Evolutionary conservation across 225 moss, liverwort and hornwort species (phyloP).

Genomic region (Pleurozium schreberi): DNA sequence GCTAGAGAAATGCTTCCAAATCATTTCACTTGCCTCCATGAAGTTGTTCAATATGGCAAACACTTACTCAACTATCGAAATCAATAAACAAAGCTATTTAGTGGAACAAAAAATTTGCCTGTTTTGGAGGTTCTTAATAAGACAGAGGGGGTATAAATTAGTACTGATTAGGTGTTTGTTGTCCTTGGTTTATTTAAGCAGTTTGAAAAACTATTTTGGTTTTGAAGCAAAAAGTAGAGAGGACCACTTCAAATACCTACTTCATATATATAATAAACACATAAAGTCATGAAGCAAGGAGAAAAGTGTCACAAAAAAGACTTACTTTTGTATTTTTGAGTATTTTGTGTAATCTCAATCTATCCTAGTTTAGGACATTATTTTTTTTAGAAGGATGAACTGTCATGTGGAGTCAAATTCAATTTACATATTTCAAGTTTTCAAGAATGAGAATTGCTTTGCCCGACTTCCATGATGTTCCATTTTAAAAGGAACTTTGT

Average conservation of each 20-base stretch:
- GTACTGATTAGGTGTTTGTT: not conserved
- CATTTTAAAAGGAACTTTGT: not conserved
- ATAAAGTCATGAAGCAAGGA: not conserved
- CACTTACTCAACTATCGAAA: too few relatives aligned
- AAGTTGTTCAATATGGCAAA: too few relatives aligned
- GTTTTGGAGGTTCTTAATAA: too few relatives aligned
- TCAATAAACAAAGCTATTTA: too few relatives aligned
- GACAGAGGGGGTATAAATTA: too few relatives aligned
- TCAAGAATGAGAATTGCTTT: fast-evolving
- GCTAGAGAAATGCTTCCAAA: too few relatives aligned
- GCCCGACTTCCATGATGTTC: not conserved
- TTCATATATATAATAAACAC: not conserved
- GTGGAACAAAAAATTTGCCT: too few relatives aligned
- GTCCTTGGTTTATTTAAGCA: not conserved
- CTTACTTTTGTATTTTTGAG: fast-evolving
- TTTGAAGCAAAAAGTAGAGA: not conserved
- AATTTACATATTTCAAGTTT: not conserved
- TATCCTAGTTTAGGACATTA: not conserved
- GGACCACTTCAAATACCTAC: fast-evolving
- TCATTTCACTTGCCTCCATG: too few relatives aligned
- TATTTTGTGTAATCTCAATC: not conserved
- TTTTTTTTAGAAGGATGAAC: not conserved
- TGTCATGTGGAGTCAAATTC: not conserved
- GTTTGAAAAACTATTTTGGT: too few relatives aligned
- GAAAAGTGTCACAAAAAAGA: not conserved